Base-by-base conservation (phyloP, 495 filamentous ascomycete genomes). In the Aspergillus baeticus region DNA sequence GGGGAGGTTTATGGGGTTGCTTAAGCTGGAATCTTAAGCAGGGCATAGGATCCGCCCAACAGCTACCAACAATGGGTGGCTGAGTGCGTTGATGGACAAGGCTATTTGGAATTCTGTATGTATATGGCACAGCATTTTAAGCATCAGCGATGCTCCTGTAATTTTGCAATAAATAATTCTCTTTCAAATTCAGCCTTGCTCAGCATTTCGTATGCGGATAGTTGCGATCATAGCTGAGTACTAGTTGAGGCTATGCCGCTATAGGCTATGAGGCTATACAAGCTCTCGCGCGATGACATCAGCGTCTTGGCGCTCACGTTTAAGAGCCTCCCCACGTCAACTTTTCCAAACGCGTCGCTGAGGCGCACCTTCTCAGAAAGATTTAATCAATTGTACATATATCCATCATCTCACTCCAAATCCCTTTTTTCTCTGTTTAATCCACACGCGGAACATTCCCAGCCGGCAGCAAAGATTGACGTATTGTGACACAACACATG, bases 1-100 rank as follows among this genome's bases (percentile, higher is more conserved):
- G 63, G 56, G 15, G 51, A 63, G 48, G 58, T 62, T 39, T 68
- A 65, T 45, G 69, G 69, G 23, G 59, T 68, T 51, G 64, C 66
- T 13, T 71, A 61, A 63, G 26, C 26, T 29, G 26, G 3, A 8
- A 29, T 3, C 8, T 29, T 8, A 8, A n/a, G n/a, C n/a, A n/a
- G n/a, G n/a, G n/a, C n/a, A 29, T 29, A 4, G 26, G 26, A 29
- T 29, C 26, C 4, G 26, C n/a, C n/a, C n/a, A n/a, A n/a, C n/a
- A n/a, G n/a, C n/a, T n/a, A n/a, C n/a, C n/a, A n/a, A n/a, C n/a
- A n/a, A n/a, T n/a, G n/a, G n/a, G n/a, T n/a, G 35, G 35, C 35
- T 37, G 8, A 29, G 26, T 29, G 26, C 4, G 4, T 4, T 29
- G 26, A 8, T 29, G 8, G 26, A 29, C n/a, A 29, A 29, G 26